Evolutionary conservation across 2,329 filamentous ascomycete species (phyloP).

Genomic region (Mycogone perniciosa): DNA sequence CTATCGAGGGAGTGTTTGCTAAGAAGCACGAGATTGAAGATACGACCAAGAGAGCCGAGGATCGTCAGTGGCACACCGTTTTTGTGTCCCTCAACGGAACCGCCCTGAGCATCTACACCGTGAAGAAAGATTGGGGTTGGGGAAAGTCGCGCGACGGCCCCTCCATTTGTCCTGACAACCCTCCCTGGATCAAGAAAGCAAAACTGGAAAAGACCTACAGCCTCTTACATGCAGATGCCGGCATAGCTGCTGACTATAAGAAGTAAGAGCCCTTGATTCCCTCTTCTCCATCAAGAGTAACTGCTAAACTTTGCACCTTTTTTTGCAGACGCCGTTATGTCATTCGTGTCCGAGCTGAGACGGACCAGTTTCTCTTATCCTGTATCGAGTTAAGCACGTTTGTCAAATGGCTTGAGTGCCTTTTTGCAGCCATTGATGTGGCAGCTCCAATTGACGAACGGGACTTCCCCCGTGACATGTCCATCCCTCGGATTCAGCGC

Average conservation of each 20-base stretch:
- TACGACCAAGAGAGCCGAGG: slow-evolving; percentile 54
- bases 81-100: slow-evolving; percentile 63
- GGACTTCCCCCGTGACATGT: slow-evolving; percentile 55
- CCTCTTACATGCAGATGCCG: slow-evolving; percentile 67
- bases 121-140: slow-evolving; percentile 52
- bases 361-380: slow-evolving; percentile 66
- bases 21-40: slow-evolving; percentile 62
- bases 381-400: slow-evolving; percentile 59
- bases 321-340: slow-evolving; percentile 51
- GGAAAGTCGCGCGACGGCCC: slow-evolving; percentile 43
- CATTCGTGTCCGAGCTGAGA: slow-evolving; percentile 65
- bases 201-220: slow-evolving; percentile 61
- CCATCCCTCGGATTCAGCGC: slow-evolving; percentile 51
- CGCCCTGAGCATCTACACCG: slow-evolving; percentile 57
- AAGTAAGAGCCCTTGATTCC: slow-evolving; percentile 43
- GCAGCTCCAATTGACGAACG: slow-evolving; percentile 65
- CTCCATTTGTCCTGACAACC: slow-evolving; percentile 43
- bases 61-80: slow-evolving; percentile 58
- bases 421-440: slow-evolving; percentile 69
- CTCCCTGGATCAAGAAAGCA: slow-evolving; percentile 46
- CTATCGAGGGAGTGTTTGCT: slow-evolving; percentile 50
- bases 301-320: neutral
- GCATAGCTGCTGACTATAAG: slow-evolving; percentile 65
- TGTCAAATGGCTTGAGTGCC: slow-evolving; percentile 60
- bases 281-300: neutral